These are phyloP conservation scores for Tinospora cordifolia DNA, from an alignment of 164 flowering plant genomes.

Conservation along the genomic window DNA sequence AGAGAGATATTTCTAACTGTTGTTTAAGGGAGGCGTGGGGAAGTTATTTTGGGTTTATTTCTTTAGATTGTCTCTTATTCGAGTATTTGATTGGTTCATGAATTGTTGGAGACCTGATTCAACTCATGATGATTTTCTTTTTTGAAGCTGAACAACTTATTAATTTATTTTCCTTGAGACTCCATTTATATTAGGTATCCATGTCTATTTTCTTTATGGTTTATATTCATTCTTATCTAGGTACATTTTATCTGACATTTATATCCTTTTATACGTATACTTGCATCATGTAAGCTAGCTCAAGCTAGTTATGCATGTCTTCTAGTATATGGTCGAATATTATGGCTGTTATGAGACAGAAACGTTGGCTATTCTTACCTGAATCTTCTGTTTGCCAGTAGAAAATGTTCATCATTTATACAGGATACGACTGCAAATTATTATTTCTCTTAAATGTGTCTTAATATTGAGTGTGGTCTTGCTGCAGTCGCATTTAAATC, in stretches of 20 bases:
- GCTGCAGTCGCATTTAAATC: slow-evolving; percentile 90
- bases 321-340: background rate
- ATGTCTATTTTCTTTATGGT: too few species aligned
- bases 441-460: background rate
- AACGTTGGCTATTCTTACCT: background rate
- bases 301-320: background rate
- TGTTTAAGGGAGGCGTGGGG: background rate
- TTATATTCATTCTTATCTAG: too few species aligned
- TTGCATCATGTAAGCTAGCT: too few species aligned
- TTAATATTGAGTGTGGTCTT: too few species aligned
- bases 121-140: background rate
- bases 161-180: background rate
- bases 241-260: too few species aligned
- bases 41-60: background rate
- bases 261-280: too few species aligned
- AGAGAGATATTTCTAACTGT: too few species aligned
- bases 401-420: background rate
- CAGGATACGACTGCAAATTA: background rate
- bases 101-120: background rate
- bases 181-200: too few species aligned
- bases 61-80: background rate
- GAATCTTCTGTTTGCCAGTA: background rate
- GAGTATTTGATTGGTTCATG: background rate
- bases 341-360: background rate
- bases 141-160: background rate